Percentiles rank a stretch among this genome's conserved stretches.
Conservation (phyloP, 306 rosid species). For the Luffa aegyptiaca region DNA sequence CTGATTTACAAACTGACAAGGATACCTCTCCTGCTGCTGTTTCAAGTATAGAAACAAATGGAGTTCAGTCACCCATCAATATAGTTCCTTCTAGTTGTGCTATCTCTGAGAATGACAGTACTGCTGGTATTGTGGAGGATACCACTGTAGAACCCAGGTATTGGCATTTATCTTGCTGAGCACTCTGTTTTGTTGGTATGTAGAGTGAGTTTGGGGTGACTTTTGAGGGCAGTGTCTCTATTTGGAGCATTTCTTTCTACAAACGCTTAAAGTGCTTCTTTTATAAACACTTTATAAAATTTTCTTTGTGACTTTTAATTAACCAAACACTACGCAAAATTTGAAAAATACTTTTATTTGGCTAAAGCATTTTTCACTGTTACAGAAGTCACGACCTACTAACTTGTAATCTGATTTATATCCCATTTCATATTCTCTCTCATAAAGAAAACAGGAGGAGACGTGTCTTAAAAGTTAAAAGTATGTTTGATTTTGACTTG, state of each 20-base stretch:
- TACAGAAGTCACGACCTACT: neutral
- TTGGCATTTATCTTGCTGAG: constrained; percentile 9
- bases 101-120: constrained; percentile 27
- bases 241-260: neutral
- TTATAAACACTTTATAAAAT: neutral
- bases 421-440: neutral
- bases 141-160: constrained; percentile 47
- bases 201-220: neutral
- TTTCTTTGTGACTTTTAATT: neutral
- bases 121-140: constrained; percentile 24
- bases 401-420: neutral
- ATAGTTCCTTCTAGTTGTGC: constrained; percentile 25
- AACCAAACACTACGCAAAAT: neutral
- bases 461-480: neutral
- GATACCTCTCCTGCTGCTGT: constrained; percentile 39
- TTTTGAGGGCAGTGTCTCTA: neutral
- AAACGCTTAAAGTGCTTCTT: neutral
- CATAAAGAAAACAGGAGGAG: neutral
- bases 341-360: neutral
- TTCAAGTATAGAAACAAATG: constrained; percentile 31
- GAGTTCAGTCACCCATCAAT: constrained; percentile 32
- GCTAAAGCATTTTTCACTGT: neutral
- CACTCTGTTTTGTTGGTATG: neutral
- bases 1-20: constrained; percentile 27
- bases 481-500: neutral